Conservation (phyloP, 176 grass and related monocot species). For the Ensete ventricosum region DNA sequence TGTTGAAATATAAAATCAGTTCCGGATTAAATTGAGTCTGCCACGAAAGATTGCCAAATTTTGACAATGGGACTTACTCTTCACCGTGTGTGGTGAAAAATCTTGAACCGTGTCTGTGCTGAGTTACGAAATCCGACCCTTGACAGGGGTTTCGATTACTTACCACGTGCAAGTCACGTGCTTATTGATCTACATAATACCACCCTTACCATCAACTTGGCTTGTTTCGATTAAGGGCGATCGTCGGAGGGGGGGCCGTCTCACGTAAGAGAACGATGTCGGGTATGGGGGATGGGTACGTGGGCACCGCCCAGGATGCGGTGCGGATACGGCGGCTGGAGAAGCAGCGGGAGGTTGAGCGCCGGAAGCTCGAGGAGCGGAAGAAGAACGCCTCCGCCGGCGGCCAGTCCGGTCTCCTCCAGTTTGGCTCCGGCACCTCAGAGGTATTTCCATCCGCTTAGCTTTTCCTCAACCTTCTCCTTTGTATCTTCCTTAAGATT, state of each 20-base stretch:
- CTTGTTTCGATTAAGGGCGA: too few relatives aligned
- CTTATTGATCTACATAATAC: too few relatives aligned
- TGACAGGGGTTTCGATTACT: too few relatives aligned
- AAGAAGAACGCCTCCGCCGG: constrained; percentile 52
- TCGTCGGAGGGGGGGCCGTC: not conserved
- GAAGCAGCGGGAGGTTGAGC: constrained; percentile 97
- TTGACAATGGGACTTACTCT: too few relatives aligned
- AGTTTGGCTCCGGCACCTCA: constrained; percentile 97
- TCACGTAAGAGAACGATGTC: constrained; percentile 36
- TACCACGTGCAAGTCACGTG: too few relatives aligned
- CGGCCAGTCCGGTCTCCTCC: constrained; percentile 82
- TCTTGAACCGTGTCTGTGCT: too few relatives aligned
- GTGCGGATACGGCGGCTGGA: constrained; percentile 95
- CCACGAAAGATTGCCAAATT: too few relatives aligned
- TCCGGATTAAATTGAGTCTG: too few relatives aligned
- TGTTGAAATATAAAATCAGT: too few relatives aligned
- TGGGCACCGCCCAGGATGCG: constrained; percentile 81
- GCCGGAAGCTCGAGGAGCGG: constrained; percentile 91
- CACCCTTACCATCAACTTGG: too few relatives aligned
- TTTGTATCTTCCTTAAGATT: not conserved
- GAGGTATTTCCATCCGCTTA: constrained; percentile 35
- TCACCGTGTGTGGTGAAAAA: too few relatives aligned
- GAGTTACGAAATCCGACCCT: too few relatives aligned
- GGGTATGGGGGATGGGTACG: constrained; percentile 90
- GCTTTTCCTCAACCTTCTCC: not conserved